Evolutionary conservation across 306 rosid genomes (phyloP).

Genomic region (Begonia masoniana): DNA sequence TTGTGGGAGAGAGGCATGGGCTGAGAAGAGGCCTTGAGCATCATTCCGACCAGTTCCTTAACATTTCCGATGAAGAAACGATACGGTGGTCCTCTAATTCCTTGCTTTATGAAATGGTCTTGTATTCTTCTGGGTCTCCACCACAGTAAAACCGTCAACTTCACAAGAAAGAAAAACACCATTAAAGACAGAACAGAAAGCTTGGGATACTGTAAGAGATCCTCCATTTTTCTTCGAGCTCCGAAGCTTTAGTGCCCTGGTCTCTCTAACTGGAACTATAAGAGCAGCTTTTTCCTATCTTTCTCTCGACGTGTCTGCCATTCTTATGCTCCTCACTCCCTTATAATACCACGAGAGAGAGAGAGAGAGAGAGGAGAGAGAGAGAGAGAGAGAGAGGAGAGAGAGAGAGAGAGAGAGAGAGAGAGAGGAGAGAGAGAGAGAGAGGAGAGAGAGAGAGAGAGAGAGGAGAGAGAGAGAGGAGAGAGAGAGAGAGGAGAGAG

Average conservation of each 20-base stretch:
- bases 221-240: slow-evolving; percentile 29
- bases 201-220: slow-evolving; percentile 28
- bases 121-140: slow-evolving; percentile 80
- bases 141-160: slow-evolving; percentile 48
- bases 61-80: slow-evolving; percentile 93
- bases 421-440: no score
- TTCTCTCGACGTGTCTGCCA: background rate
- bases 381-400: background rate
- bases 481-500: slow-evolving; percentile 14
- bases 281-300: no score
- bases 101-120: slow-evolving; percentile 65
- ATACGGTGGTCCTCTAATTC: slow-evolving; percentile 91
- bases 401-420: background rate
- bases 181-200: slow-evolving; percentile 13
- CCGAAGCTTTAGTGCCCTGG: background rate
- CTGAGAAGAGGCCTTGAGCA: slow-evolving; percentile 81
- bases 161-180: slow-evolving; percentile 20
- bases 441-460: slow-evolving; percentile 13
- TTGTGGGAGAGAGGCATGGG: slow-evolving; percentile 73
- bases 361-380: slow-evolving; percentile 14
- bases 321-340: slow-evolving; percentile 24
- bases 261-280: no score
- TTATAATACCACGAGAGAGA: slow-evolving; percentile 9
- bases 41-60: slow-evolving; percentile 63
- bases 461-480: no score